Percentiles rank a stretch among this genome's conserved stretches.
Evolutionary conservation across 805 yeast species (phyloP).

Genomic region (Yamadazyma akitaensis): DNA sequence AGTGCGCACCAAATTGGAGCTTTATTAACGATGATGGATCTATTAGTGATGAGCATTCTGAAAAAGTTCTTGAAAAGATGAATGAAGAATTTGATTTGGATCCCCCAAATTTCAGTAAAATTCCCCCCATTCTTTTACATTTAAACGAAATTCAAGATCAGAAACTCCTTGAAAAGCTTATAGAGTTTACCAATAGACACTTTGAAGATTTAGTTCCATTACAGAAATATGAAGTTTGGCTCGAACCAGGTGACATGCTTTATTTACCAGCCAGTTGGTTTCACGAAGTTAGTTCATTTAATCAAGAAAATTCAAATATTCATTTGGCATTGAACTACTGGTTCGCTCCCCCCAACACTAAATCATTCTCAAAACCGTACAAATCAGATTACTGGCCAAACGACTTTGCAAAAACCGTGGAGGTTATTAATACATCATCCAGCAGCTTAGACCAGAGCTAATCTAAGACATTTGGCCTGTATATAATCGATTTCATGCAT

Average conservation of each 20-base stretch:
- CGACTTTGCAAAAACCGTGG: constrained; percentile 1
- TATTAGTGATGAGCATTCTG: constrained; percentile 42
- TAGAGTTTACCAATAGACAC: constrained; percentile 31
- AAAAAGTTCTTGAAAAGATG: constrained; percentile 10
- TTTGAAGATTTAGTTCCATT: constrained; percentile 51
- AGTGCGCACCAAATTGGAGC: constrained; percentile 61
- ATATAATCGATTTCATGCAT: background rate
- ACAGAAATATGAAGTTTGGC: constrained; percentile 41
- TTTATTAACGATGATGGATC: constrained; percentile 62
- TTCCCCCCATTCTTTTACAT: constrained; percentile 65
- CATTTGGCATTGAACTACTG: constrained; percentile 74
- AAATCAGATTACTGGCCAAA: constrained; percentile 49
- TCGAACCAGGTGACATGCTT: constrained; percentile 63
- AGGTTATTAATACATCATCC: background rate
- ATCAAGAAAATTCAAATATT: constrained; percentile 25
- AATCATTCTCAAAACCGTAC: constrained; percentile 33
- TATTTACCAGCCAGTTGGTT: constrained; percentile 80
- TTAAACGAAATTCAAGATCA: constrained; percentile 35
- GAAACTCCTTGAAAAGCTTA: constrained; percentile 22
- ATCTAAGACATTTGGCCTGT: constrained; percentile 5
- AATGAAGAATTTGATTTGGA: constrained; percentile 14
- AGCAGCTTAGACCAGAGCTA: too few relatives aligned
- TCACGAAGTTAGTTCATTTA: constrained; percentile 72
- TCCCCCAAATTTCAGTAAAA: constrained; percentile 66
- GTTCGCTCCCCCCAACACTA: constrained; percentile 62